Base-by-base conservation (phyloP, 2,329 filamentous ascomycete species). In the Xylariaceae sp. region DNA sequence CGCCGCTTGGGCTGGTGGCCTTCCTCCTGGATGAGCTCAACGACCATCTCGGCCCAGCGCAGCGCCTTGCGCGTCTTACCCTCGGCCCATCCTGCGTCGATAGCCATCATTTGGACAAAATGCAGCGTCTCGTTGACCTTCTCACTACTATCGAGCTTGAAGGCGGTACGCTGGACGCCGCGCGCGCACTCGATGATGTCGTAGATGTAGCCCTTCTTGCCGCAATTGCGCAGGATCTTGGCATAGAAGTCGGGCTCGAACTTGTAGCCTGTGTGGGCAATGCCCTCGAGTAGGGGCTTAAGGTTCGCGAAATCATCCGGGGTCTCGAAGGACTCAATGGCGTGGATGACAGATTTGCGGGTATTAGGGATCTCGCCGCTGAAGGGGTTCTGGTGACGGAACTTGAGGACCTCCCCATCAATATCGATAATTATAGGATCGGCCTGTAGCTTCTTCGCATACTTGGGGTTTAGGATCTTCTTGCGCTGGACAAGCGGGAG, bases 351-450 rank as follows among this genome's bases (percentile, higher is more conserved):
- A 37, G 62, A 53, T 26, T 57, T 57, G 18, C 64, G 65, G 4
- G 71, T 69, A 48, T 64, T 64, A 29, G 71, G 73, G 4, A 76
- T 42, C 31, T 66, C 68, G 33, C 50, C 45, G 16, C 45, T 60
- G 48, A 65, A 48, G n/a, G 50, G 57, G 60, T 78, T 58, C 42
- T 71, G 60, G 55, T 71, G 63, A 36, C 63, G 61, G 63, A 80
- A 80, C 49, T 67, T 70, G 59, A 75, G 60, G 48, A 75, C 64
- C 44, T 78, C 66, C 51, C 71, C 78, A 44, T 77, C 76, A 49
- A 85, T 69, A 50, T 80, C 74, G 48, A 82, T 73, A 45, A 68
- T 66, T 46, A 81, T 68, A 29, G 78, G 76, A 56, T 81, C 76
- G 28, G 66, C 62, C 44, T 73, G 63, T 31, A 85, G 71, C 44